phyloP scores from a whole-genome alignment of 768 basidiomycete genomes.

The Podaxis rugospora region DNA sequence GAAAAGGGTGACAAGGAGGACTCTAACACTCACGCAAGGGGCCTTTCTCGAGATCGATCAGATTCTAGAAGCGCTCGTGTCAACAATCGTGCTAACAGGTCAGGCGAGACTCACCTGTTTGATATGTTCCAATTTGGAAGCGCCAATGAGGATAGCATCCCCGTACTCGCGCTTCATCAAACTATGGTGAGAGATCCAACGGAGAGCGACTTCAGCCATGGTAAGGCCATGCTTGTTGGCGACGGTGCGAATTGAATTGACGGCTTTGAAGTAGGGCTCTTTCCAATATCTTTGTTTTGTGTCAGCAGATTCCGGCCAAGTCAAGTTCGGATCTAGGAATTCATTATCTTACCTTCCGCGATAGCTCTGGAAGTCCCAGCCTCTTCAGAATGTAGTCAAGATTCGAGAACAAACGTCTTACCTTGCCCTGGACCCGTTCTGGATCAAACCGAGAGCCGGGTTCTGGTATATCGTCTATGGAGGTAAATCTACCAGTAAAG shows the following conservation, averaged over 20 bases:
- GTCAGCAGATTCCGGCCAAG: background rate
- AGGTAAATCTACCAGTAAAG: conserved; percentile 49
- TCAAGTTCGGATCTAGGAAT: conserved; percentile 7
- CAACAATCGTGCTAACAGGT: background rate
- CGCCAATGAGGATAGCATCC: conserved; percentile 59
- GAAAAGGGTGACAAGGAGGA: background rate
- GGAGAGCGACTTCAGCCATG: conserved; percentile 49
- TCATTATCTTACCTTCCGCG: conserved; percentile 28
- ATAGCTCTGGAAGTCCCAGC: conserved; percentile 25
- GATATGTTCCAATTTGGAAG: conserved; percentile 52
- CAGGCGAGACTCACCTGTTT: conserved; percentile 31
- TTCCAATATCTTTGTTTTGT: conserved; percentile 44
- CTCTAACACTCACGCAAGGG: conserved; percentile 38
- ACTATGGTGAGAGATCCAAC: conserved; percentile 63
- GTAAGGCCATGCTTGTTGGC: conserved; percentile 43
- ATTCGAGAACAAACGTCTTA: conserved; percentile 13
- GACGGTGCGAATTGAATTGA: conserved; percentile 37
- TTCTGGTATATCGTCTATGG: conserved; percentile 35
- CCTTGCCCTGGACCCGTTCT: conserved; percentile 39
- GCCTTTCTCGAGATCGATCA: conserved; percentile 50
- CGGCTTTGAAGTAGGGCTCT: conserved; percentile 45
- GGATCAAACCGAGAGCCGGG: conserved; percentile 57
- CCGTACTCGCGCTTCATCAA: conserved; percentile 41
- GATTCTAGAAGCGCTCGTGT: conserved; percentile 28
- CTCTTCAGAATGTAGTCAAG: background rate